phyloP scores from a whole-genome alignment of 169 alveolate species.

The Plasmodium cynomolgi region DNA sequence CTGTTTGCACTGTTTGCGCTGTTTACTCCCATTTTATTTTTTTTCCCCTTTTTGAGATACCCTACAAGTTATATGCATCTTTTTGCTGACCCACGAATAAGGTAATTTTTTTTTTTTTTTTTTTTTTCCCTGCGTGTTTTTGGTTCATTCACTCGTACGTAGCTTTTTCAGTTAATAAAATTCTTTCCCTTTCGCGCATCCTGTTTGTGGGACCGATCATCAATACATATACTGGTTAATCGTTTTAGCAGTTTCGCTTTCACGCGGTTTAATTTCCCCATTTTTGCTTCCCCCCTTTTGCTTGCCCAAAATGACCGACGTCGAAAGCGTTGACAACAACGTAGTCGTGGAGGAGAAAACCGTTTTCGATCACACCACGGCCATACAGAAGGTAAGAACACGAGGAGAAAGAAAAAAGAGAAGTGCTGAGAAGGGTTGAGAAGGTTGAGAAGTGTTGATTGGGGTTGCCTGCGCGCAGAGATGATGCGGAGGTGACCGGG shows the following conservation, averaged over 20 bases:
- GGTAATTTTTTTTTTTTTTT: not conserved
- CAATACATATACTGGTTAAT: not conserved
- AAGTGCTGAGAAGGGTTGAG: no score
- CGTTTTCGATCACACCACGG: slow-evolving; percentile 81
- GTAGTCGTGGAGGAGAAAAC: slow-evolving; percentile 78
- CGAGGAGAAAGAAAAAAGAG: not conserved
- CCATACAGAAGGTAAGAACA: slow-evolving; percentile 75
- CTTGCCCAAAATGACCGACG: slow-evolving; percentile 56
- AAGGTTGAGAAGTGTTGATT: not conserved
- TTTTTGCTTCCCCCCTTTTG: not conserved
- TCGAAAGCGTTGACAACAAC: slow-evolving; percentile 62
- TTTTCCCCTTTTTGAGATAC: not conserved
- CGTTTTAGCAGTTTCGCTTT: not conserved
- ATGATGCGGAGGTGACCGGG: not conserved
- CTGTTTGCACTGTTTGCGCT: no score
- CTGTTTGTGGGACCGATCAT: not conserved
- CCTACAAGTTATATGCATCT: not conserved
- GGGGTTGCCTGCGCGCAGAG: not conserved
- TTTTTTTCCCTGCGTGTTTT: not conserved
- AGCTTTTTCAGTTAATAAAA: not conserved
- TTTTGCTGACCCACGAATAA: not conserved
- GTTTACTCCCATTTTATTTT: no score
- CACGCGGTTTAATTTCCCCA: not conserved
- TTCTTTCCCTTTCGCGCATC: not conserved
- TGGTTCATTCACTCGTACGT: not conserved